A percentile compares a stretch with the other conserved stretches of the same genome.
Conservation (phyloP, 768 basidiomycete species). For the Rubroboletus pulcherrimus region DNA sequence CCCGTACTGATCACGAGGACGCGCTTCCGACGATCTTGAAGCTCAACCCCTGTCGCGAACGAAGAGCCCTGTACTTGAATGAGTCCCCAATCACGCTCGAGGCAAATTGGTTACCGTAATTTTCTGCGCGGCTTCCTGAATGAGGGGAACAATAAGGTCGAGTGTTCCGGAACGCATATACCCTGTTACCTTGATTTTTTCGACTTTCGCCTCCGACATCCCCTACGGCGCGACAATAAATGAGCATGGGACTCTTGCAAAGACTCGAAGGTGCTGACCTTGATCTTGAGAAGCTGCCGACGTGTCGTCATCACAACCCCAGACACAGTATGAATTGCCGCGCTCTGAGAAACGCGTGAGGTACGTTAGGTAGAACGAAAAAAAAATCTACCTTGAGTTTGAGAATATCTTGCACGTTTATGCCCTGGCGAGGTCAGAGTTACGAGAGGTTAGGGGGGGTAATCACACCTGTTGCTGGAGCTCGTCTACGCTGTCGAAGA, state of each 20-base stretch:
- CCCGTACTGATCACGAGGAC: constrained; percentile 88
- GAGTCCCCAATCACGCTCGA: not conserved
- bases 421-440: constrained; percentile 54
- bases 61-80: constrained; percentile 65
- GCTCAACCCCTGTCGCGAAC: constrained; percentile 87
- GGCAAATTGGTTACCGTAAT: constrained; percentile 50
- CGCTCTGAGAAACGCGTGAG: constrained; percentile 43
- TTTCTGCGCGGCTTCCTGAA: constrained; percentile 85
- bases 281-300: constrained; percentile 88
- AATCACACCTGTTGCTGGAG: constrained; percentile 70
- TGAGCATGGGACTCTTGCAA: not conserved
- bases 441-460: constrained; percentile 3
- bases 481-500: constrained; percentile 80
- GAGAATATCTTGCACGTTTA: constrained; percentile 91
- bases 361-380: not conserved
- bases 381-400: constrained; percentile 71
- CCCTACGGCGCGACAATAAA: constrained; percentile 47
- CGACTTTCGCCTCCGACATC: constrained; percentile 95
- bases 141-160: not conserved
- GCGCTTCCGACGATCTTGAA: constrained; percentile 80
- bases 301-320: constrained; percentile 91
- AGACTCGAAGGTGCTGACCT: constrained; percentile 44
- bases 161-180: constrained; percentile 8
- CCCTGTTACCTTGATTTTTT: constrained; percentile 80
- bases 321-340: constrained; percentile 79